Percentiles rank a stretch among this genome's conserved stretches.
Evolutionary conservation across 2,329 filamentous ascomycete genomes (phyloP).

Genomic region (Cladosporium colombiae): DNA sequence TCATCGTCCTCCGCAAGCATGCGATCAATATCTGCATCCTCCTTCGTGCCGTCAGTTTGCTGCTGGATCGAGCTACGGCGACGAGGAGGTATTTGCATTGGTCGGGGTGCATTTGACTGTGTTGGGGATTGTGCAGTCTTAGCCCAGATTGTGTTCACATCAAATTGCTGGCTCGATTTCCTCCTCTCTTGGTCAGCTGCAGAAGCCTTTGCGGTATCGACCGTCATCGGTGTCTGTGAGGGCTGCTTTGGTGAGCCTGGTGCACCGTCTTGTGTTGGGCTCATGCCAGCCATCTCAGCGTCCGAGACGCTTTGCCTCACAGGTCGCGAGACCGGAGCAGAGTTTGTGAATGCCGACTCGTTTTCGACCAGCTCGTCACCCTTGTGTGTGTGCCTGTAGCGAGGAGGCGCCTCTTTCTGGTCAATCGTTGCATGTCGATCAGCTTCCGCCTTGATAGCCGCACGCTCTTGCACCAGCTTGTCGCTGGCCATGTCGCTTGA

Average conservation of each 20-base stretch:
- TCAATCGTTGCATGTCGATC: constrained; percentile 86
- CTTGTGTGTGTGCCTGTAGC: constrained; percentile 88
- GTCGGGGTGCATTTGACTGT: constrained; percentile 35
- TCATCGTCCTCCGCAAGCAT: constrained; percentile 76
- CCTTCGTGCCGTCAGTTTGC: constrained; percentile 57
- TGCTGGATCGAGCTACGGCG: constrained; percentile 37
- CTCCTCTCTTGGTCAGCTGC: constrained; percentile 6
- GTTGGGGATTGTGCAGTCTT: constrained; percentile 73
- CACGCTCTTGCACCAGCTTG: constrained; percentile 76
- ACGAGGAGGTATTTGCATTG: constrained; percentile 50
- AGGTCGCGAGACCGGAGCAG: constrained; percentile 42
- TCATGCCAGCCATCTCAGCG: constrained; percentile 31
- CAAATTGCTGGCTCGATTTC: constrained; percentile 55
- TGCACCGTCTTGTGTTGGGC: constrained; percentile 30
- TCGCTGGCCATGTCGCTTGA: constrained; percentile 89
- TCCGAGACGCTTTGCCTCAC: constrained; percentile 42
- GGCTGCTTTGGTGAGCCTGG: constrained; percentile 37
- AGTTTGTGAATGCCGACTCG: constrained; percentile 58
- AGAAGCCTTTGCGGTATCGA: constrained; percentile 25
- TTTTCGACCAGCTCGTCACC: constrained; percentile 87
- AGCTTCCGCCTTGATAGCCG: constrained; percentile 72
- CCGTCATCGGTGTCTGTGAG: constrained; percentile 23
- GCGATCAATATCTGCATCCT: constrained; percentile 87
- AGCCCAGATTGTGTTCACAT: constrained; percentile 83
- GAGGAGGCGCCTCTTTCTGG: constrained; percentile 68